A percentile compares a stretch with the other conserved stretches of the same genome.
These are phyloP conservation scores for Nitzschia sp. DNA, from an alignment of 108 stramenopile genomes.

Conservation along the genomic window DNA sequence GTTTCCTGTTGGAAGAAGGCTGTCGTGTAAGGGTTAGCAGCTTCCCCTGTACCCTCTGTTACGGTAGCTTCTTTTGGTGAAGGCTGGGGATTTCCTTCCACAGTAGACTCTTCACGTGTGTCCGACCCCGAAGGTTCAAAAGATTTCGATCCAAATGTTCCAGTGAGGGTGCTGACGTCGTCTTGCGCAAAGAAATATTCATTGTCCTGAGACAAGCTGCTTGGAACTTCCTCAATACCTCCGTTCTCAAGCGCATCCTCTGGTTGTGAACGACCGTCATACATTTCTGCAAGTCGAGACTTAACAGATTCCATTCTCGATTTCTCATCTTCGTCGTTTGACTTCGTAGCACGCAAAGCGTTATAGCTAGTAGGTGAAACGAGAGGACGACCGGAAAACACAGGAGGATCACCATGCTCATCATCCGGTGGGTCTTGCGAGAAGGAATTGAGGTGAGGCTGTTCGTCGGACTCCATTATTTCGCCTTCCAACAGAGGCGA, in stretches of 20 bases:
- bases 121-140: slow-evolving; percentile 10
- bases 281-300: slow-evolving; percentile 31
- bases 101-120: neutral
- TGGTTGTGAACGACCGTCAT: neutral
- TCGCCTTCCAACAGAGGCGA: too few relatives aligned
- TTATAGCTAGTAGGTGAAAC: slow-evolving; percentile 21
- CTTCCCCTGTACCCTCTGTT: neutral
- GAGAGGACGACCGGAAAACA: slow-evolving; percentile 14
- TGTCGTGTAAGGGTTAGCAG: neutral
- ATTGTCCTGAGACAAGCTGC: slow-evolving; percentile 4
- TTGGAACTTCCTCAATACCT: neutral
- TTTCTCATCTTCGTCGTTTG: slow-evolving; percentile 8
- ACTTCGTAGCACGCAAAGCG: neutral
- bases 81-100: neutral
- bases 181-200: slow-evolving; percentile 7
- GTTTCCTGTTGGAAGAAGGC: neutral
- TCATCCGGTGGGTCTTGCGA: slow-evolving; percentile 41
- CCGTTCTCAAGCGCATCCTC: neutral
- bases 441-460: neutral
- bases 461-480: too few relatives aligned
- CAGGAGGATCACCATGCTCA: slow-evolving; percentile 35
- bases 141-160: slow-evolving; percentile 12
- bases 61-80: neutral
- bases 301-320: slow-evolving; percentile 26
- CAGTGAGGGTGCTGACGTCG: slow-evolving; percentile 9